Base-by-base conservation (phyloP, 495 filamentous ascomycete genomes). In the Podospora pseudoanserina region DNA sequence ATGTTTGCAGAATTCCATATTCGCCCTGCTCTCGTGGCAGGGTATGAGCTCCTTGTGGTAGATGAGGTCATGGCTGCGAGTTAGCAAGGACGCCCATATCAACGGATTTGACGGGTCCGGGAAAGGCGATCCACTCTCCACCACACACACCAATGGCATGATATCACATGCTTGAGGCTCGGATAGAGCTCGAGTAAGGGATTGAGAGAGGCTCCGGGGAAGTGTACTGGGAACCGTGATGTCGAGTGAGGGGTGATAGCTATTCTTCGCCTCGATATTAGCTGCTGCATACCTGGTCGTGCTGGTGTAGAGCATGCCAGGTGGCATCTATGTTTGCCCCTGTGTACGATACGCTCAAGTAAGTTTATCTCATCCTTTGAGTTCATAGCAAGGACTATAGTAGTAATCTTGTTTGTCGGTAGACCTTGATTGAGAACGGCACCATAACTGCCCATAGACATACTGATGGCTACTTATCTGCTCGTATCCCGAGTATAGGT, bases 61-160 rank as follows among this genome's bases (percentile, higher is more conserved):
- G 23, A 58, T 58, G 56, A 58, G 56, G 56, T 58, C 56, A 58
- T 58, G 56, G 23, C 56, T 58, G 18, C 13, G 19, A 58, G 15
- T 20, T 58, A 27, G 23, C 56, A 20, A 58, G 56, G 39, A 49
- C 39, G 15, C 39, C 39, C 39, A 49, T 49, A 11, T 49, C 39
- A 49, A 49, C 13, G 39, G 39, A 16, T 49, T 49, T 49, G 39
- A 49, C 39, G 39, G 39, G 39, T 49, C 39, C 39, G 56, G n/a
- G n/a, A n/a, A 26, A 26, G 56, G 56, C 3, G 56, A 58, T 27
- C 39, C 39, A 49, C 39, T 49, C 39, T 49, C 13, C 13, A 49
- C 11, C 39, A 11, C 39, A 11, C 39, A 49, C 39, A 49, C 39
- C 39, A 49, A 49, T 49, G 39, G 13, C 15, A 16, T 49, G 39